A percentile compares a stretch with the other conserved stretches of the same genome.
phyloP scores from a whole-genome alignment of 768 basidiomycete species.

The Agaricus sinodeliciosus region DNA sequence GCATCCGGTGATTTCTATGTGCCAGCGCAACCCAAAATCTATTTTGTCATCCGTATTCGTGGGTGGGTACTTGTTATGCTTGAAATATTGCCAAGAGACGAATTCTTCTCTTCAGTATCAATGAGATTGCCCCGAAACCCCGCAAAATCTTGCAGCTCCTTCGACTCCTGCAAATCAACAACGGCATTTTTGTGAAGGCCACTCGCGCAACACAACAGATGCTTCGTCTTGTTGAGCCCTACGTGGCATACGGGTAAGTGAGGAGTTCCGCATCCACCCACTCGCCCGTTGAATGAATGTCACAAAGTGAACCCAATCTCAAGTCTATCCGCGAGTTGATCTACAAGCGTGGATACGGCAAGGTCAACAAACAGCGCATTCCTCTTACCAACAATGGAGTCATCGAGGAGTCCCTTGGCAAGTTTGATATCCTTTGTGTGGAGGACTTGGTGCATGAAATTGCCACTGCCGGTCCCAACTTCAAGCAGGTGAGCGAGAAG shows the following conservation, averaged over 20 bases:
- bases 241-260: conserved; percentile 89
- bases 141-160: conserved; percentile 98
- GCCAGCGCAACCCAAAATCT: conserved; percentile 92
- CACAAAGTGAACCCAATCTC: conserved; percentile 82
- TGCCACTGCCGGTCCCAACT: conserved; percentile 91
- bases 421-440: conserved; percentile 92
- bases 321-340: conserved; percentile 95
- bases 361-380: conserved; percentile 96
- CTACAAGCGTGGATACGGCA: conserved; percentile 99
- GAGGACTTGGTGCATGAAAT: conserved; percentile 99
- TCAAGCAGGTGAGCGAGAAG: conserved; percentile 77
- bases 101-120: conserved; percentile 64
- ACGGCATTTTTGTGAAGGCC: conserved; percentile 96
- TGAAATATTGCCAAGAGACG: not conserved
- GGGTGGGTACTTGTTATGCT: conserved; percentile 50
- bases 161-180: conserved; percentile 99
- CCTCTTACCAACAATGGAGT: conserved; percentile 90
- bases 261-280: not conserved
- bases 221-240: conserved; percentile 96
- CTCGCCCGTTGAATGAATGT: not conserved
- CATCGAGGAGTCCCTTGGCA: conserved; percentile 87
- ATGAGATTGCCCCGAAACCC: conserved; percentile 98
- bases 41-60: conserved; percentile 95
- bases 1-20: conserved; percentile 95
- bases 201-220: conserved; percentile 96